Percentiles rank a stretch among this genome's conserved stretches.
These are phyloP conservation scores for Kuraishia cidri DNA, from an alignment of 805 yeast species.

Conservation along the genomic window DNA sequence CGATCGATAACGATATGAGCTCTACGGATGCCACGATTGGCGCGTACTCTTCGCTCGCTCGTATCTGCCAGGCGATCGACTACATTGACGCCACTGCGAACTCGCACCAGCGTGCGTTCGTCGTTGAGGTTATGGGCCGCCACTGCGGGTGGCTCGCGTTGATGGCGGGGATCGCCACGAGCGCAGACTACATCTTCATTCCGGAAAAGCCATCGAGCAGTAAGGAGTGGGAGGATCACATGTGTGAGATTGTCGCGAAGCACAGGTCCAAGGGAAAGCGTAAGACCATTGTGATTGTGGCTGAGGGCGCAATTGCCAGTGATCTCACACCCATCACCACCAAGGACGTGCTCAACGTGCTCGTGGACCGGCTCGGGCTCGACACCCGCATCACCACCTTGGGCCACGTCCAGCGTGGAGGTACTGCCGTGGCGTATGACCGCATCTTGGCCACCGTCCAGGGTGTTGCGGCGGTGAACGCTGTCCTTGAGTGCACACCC, in stretches of 20 bases:
- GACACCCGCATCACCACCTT: conserved; percentile 93
- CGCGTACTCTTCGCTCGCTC: conserved; percentile 85
- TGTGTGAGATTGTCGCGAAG: conserved; percentile 63
- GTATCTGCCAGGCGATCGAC: conserved; percentile 91
- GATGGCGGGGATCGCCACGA: conserved; percentile 95
- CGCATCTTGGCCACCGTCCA: conserved; percentile 88
- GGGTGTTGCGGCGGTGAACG: conserved; percentile 96
- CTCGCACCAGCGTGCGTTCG: conserved; percentile 96
- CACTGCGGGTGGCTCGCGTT: conserved; percentile 99
- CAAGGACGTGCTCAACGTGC: conserved; percentile 70
- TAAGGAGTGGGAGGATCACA: conserved; percentile 70
- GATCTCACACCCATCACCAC: conserved; percentile 76
- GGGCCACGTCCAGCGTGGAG: conserved; percentile 99
- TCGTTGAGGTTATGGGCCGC: conserved; percentile 98
- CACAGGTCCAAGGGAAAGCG: conserved; percentile 87
- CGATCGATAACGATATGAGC: conserved; percentile 97
- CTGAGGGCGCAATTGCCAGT: conserved; percentile 92
- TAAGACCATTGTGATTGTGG: conserved; percentile 92
- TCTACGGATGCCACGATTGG: conserved; percentile 96
- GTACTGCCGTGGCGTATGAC: conserved; percentile 94
- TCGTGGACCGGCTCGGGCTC: conserved; percentile 69
- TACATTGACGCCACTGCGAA: conserved; percentile 96
- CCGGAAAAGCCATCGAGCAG: conserved; percentile 88
- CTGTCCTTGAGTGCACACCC: conserved; percentile 82
- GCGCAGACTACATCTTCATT: conserved; percentile 89